Base-by-base conservation (phyloP, 192 early-diverging fungal genomes). In the Kappamyces sp. region DNA sequence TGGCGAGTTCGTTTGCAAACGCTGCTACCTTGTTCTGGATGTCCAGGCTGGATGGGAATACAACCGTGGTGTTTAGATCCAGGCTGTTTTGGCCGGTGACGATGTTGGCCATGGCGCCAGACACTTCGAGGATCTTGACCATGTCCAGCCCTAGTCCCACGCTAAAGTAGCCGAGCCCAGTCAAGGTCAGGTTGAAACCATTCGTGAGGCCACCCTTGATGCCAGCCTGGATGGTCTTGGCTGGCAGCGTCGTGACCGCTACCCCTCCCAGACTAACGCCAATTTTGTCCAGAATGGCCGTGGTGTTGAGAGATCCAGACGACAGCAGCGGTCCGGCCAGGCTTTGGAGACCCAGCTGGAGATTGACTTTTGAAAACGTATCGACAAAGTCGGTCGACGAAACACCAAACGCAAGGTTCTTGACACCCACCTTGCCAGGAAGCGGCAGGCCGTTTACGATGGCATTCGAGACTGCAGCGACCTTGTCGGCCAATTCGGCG, bases 91-190 rank as follows among this genome's bases (percentile, higher is more conserved):
- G 44, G 38, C 64, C 55, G 1, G 64, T 46, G 23, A 57, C 51
- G 9, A 62, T 9, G 50, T 57, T 65, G 36, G 38, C 50, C 46
- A 13, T 60, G 38, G 32, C 10, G 7, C 15, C 49, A 46, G 10
- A 46, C 3, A 33, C 15, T 39, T 49, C 42, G 12, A 5, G 32
- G 37, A 40, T 37, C 5, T 35, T 49, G 8, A 15, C 23, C 39
- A 52, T 62, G 47, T 46, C 63, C 44, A 40, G 32, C 44, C 23
- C 44, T 37, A 46, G 33, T 40, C 39, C 48, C n/a, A 12, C 41
- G n/a, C n/a, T 40, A 15, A 71, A 33, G 57, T 66, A 60, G 55
- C 63, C 63, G 44, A 71, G 62, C n/a, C 64, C 64, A 15, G 32
- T 62, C 33, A 71, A 52, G 23, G 64, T 60, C 33, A 71, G 6